These are phyloP conservation scores for Agrocybe pediades DNA, from an alignment of 768 basidiomycete genomes.

Conservation along the genomic window DNA sequence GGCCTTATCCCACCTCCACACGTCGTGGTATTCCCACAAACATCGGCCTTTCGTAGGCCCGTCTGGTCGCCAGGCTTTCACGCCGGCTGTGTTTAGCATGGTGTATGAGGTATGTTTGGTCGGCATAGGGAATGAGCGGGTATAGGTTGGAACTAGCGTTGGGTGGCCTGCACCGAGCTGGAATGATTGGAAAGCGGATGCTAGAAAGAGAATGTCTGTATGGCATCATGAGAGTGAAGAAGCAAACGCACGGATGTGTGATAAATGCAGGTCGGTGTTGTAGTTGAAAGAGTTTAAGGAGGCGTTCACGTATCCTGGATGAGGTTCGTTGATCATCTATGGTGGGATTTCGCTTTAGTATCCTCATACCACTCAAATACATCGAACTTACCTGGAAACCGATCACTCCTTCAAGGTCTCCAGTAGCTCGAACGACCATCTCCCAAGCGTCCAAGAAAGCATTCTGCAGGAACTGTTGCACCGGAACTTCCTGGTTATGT, in stretches of 20 bases:
- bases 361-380: too few species aligned
- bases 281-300: conserved; percentile 88
- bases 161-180: conserved; percentile 90
- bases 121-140: conserved; percentile 87
- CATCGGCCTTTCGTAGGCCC: conserved; percentile 77
- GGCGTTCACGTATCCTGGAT: conserved; percentile 88
- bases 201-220: conserved; percentile 34
- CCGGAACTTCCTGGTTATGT: conserved; percentile 52
- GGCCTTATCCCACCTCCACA: conserved; percentile 84
- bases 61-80: conserved; percentile 70
- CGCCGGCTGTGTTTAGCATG: conserved; percentile 59
- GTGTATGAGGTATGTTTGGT: conserved; percentile 62
- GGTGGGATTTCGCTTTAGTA: background rate
- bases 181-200: conserved; percentile 87
- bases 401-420: conserved; percentile 75
- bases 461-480: conserved; percentile 84
- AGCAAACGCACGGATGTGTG: conserved; percentile 64
- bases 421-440: conserved; percentile 63
- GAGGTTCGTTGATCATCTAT: conserved; percentile 94
- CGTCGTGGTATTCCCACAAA: conserved; percentile 89
- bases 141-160: conserved; percentile 76
- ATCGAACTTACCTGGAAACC: conserved; percentile 77
- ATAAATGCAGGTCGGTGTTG: conserved; percentile 91
- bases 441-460: conserved; percentile 81
- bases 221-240: background rate